phyloP scores from a whole-genome alignment of 2,329 filamentous ascomycete genomes.

The Sclerotinia sclerotiorum region DNA sequence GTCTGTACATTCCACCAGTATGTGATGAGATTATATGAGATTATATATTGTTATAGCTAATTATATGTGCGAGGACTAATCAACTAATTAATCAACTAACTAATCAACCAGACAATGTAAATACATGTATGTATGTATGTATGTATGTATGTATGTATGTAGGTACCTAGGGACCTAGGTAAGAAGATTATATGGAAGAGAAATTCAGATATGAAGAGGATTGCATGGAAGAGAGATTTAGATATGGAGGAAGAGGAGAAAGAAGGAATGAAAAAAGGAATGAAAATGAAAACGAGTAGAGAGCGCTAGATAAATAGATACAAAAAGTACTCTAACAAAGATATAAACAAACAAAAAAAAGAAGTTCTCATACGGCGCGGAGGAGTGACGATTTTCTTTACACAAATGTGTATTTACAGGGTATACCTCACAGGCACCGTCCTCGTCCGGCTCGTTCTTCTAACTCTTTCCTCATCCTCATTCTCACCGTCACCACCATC shows the following conservation, averaged over 20 bases:
- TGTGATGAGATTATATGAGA: no score
- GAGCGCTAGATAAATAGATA: not conserved
- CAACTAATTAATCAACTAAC: no score
- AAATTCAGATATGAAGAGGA: not conserved
- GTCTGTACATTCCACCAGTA: no score
- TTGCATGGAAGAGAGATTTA: not conserved
- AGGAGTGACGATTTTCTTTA: not conserved
- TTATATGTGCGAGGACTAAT: no score
- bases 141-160: no score
- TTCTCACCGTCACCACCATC: not conserved
- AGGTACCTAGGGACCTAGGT: no score
- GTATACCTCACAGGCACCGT: conserved; percentile 12
- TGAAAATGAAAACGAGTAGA: not conserved
- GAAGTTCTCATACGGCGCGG: no score
- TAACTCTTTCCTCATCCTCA: not conserved
- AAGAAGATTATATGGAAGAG: not conserved
- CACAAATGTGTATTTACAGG: not conserved
- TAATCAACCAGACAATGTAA: no score
- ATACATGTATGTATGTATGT: no score
- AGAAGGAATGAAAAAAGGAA: not conserved
- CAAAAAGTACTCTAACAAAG: no score
- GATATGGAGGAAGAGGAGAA: no score
- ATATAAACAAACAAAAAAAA: not conserved
- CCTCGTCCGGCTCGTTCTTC: not conserved
- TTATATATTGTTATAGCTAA: no score